Evolutionary conservation across 1,284 basidiomycete genomes (phyloP).

Genomic region (Wallemia hederae): DNA sequence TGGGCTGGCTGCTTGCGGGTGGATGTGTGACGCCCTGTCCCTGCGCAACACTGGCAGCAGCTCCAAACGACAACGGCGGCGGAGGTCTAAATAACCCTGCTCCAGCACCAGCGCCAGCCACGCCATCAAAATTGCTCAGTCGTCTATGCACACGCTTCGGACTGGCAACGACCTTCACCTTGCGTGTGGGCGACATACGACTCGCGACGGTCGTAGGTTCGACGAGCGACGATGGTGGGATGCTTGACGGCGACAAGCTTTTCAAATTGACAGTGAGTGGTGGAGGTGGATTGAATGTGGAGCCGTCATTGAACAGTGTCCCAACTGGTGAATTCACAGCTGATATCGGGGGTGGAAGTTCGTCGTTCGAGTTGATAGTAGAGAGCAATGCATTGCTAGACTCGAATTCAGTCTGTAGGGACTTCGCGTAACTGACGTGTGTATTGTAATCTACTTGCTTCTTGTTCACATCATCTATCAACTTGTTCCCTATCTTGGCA

Average conservation of each 20-base stretch:
- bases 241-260: background rate
- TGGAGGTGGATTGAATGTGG: background rate
- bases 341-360: background rate
- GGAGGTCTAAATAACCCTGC: slow-evolving; percentile 4
- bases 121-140: slow-evolving; percentile 17
- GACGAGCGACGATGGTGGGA: background rate
- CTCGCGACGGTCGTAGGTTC: background rate
- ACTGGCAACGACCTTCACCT: slow-evolving; percentile 30
- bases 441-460: background rate
- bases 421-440: background rate
- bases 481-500: slow-evolving; percentile 33
- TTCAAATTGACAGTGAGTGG: background rate
- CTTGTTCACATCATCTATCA: slow-evolving; percentile 23
- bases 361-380: background rate
- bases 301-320: too few species aligned
- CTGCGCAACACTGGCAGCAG: slow-evolving; percentile 3
- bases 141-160: slow-evolving; percentile 40
- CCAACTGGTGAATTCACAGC: background rate
- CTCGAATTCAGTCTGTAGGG: background rate
- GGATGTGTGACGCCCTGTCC: slow-evolving; percentile 1
- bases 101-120: slow-evolving; percentile 31
- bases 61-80: slow-evolving; percentile 5
- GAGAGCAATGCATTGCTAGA: background rate
- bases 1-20: slow-evolving; percentile 16
- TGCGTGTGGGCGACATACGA: background rate